Conservation (phyloP, 495 filamentous ascomycete species). For the Aspergillus funiculosus region DNA sequence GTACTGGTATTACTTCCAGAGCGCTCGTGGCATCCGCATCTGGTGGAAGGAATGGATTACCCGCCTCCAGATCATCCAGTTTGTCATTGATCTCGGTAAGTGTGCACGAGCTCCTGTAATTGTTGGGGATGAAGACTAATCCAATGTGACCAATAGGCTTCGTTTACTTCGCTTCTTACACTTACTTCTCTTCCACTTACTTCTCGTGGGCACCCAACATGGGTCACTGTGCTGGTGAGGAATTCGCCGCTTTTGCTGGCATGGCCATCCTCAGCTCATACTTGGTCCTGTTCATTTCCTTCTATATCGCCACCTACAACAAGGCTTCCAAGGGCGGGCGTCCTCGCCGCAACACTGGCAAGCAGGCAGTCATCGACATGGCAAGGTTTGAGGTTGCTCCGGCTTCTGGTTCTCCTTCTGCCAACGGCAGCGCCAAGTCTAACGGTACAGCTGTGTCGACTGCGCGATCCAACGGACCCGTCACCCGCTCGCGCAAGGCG, state of each 20-base stretch:
- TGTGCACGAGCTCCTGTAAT: neutral
- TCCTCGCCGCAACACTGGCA: constrained; percentile 47
- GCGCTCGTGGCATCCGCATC: constrained; percentile 52
- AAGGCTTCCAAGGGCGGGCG: constrained; percentile 65
- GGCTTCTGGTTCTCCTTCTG: constrained; percentile 12
- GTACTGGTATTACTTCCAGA: constrained; percentile 63
- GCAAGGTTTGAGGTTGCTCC: constrained; percentile 46
- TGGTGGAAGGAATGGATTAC: constrained; percentile 61
- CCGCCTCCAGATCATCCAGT: constrained; percentile 52
- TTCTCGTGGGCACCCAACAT: constrained; percentile 75
- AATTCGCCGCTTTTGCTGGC: constrained; percentile 92
- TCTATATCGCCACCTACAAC: constrained; percentile 97
- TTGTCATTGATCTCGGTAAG: constrained; percentile 54
- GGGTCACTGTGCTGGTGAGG: constrained; percentile 89
- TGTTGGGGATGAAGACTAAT: neutral
- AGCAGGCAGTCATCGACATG: constrained; percentile 51
- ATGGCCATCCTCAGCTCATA: constrained; percentile 89
- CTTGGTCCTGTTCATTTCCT: constrained; percentile 95
- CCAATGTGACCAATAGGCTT: constrained; percentile 51
- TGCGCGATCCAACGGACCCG: constrained; percentile 41
- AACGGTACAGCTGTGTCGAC: constrained; percentile 33
- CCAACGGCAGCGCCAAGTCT: constrained; percentile 26
- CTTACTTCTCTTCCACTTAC: constrained; percentile 90
- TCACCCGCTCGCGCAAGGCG: constrained; percentile 47
- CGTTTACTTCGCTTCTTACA: constrained; percentile 94